Evolutionary conservation across 768 basidiomycete species (phyloP), one percentile per base, ranked within the genome.

Genomic region (Lactarius hatsudake): DNA sequence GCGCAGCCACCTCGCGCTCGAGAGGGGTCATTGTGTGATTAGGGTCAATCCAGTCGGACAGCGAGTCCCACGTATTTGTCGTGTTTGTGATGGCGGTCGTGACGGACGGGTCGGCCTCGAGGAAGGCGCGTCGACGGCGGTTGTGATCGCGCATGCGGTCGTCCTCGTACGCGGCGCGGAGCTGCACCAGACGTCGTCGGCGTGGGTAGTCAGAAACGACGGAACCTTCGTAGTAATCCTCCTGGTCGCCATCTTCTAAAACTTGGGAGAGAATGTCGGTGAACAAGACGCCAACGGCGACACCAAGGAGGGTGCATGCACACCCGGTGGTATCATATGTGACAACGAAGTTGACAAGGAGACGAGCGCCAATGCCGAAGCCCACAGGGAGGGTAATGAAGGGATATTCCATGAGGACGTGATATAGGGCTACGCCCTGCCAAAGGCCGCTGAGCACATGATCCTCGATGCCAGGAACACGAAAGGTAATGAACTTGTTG

Each of bases 371-470:
- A 69, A 91, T 84, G 58, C 79, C 82, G 54, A 86, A 78, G 61
- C 81, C 86, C 53, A 89, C 83, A 59, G 82, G 78, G 72, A 88
- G 76, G 43, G 83, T 82, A 42, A 88, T 77, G 66, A 81, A 79
- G 57, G 82, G 81, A 63, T 82, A 81, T 73, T 83, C 80, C 72
- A 78, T 85, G 68, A 84, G 81, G 63, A 87, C 81, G 72, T 85
- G 88, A 72, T 91, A 88, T 61, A 93, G 79, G 30, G 84, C 87
- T 69, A 90, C 85, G 59, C 91, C 91, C 75, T 91, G 88, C 82
- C 88, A 87, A 71, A 87, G 82, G 60, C 91, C 91, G 60, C 84
- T 77, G 64, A 93, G 84, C 74, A 91, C 77, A 72, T 82, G 81
- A 72, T 89, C 84, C 66, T 83, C 83, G 51, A 87, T 75, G 71